Base-by-base conservation (phyloP, 305 asterid species). In the Fraxinus xanthoxyloides region DNA sequence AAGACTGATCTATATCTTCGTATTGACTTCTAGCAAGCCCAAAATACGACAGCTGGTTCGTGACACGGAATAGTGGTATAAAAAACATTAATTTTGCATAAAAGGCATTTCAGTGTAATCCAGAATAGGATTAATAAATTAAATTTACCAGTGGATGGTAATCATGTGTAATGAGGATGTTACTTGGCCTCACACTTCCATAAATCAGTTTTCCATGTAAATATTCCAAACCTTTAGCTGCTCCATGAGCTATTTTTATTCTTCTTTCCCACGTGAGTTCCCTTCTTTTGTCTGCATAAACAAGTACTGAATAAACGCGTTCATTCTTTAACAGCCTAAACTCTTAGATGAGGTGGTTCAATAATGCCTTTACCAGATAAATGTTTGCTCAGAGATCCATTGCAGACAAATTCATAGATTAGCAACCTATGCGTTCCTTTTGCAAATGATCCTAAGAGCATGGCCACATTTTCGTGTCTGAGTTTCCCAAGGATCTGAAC, bases 351-450 rank as follows among this genome's bases (percentile, higher is more conserved):
- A 28, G 36, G 9, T 12, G 15, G 81, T 79, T 83, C 79, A 72
- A 28, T 21, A n/a, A 5, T 34, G 34, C 7, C 19, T 82, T 84
- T 79, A 89, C 93, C 67, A 24, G 90, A 89, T 84, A 92, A 81
- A 76, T 87, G 91, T 69, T 54, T 77, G 86, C 83, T 81, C 4
- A 92, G 86, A 1, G 94, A 89, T 4, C 87, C 90, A 1, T 92
- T 87, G 83, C 96, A 89, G 40, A 87, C 78, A 35, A 82, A 86
- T 65, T 92, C 93, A 31, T 89, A 92, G 19, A 92, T 88, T 9
- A 92, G 89, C 32, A 86, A 83, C 82, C 87, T 83, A 7, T 48
- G 86, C 19, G 82, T 74, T 8, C 90, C 92, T 82, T 84, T 88
- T 7, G 83, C 85, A 65, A 93, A 90, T 4, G 87, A 87, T 51